Conservation (phyloP, 768 basidiomycete genomes). For the Mycena amicta region DNA sequence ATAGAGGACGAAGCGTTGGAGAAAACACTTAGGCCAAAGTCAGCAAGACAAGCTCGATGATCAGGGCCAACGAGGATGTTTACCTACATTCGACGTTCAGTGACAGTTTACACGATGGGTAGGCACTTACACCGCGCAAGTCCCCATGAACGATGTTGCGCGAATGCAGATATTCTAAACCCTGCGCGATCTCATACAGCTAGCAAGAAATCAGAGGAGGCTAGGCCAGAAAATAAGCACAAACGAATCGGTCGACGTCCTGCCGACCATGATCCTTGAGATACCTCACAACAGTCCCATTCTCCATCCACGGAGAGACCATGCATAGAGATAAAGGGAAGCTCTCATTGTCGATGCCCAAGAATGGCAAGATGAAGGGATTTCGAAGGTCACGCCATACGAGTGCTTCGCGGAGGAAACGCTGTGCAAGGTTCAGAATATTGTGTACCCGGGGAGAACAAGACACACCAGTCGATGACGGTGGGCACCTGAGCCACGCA, state of each 20-base stretch:
- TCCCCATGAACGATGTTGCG: slow-evolving; percentile 26
- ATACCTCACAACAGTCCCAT: slow-evolving; percentile 22
- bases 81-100: slow-evolving; percentile 1
- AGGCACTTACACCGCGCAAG: slow-evolving; percentile 22
- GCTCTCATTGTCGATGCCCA: slow-evolving; percentile 31
- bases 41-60: slow-evolving; percentile 27
- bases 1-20: slow-evolving; percentile 24
- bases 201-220: neutral
- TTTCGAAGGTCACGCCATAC: slow-evolving; percentile 31
- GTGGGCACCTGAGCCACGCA: neutral
- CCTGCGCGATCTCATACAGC: slow-evolving; percentile 23
- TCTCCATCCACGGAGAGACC: slow-evolving; percentile 42
- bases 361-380: slow-evolving; percentile 38
- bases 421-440: slow-evolving; percentile 16
- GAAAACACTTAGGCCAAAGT: slow-evolving; percentile 33
- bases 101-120: neutral
- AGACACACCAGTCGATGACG: neutral
- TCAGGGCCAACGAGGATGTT: slow-evolving; percentile 30
- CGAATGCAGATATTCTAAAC: slow-evolving; percentile 22
- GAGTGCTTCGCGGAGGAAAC: slow-evolving; percentile 29
- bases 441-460: neutral
- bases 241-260: slow-evolving; percentile 27
- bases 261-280: slow-evolving; percentile 29
- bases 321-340: slow-evolving; percentile 29
- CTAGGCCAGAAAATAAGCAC: neutral